Base-by-base conservation (phyloP, 2,329 filamentous ascomycete genomes). In the Gnomoniopsis smithogilvyi region DNA sequence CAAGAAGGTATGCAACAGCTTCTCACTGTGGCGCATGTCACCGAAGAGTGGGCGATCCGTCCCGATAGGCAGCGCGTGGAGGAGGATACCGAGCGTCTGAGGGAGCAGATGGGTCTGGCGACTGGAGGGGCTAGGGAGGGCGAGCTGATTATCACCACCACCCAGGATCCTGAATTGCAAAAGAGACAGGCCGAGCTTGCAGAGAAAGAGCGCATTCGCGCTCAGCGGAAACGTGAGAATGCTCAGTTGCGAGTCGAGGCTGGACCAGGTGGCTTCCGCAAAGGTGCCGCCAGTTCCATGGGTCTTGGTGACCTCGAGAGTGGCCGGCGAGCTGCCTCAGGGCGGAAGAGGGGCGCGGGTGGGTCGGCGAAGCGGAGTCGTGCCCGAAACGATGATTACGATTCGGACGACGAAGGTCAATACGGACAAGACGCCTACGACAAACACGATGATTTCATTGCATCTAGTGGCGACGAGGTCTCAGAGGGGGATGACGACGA, bases 381-480 rank as follows among this genome's bases (percentile, higher is more conserved):
- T 63, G 78, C 80, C 67, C 78, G 79, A 34, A 78, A 80, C 43
- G 77, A 80, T 60, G 89, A 90, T 65, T 90, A 91, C 62, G 89
- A 93, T 67, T 91, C 91, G 10, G 90, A 92, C 66, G 89, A 91
- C 65, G 89, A 90, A 60, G 83, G 85, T 34, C 78, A 77, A 49
- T 80, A 81, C 34, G 82, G 84, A 54, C 82, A 88, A 61, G 88
- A 93, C 64, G 88, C 91, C 65, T 94, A 94, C 69, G 90, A 93
- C 63, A 81, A 88, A 69, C 89, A 89, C 36, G 90, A 94, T 67
- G 90, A 88, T 59, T 94, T 94, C 69, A 82, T 94, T 58, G 90
- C 88, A 3, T 80, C 80, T 3, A 92, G 88, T 66, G 90, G 92
- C 64, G 89, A 91, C 60, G 90, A 92, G 46, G 72, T 73, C 57